Conservation (phyloP, 1,284 basidiomycete species). For the Gomphus sp. region DNA sequence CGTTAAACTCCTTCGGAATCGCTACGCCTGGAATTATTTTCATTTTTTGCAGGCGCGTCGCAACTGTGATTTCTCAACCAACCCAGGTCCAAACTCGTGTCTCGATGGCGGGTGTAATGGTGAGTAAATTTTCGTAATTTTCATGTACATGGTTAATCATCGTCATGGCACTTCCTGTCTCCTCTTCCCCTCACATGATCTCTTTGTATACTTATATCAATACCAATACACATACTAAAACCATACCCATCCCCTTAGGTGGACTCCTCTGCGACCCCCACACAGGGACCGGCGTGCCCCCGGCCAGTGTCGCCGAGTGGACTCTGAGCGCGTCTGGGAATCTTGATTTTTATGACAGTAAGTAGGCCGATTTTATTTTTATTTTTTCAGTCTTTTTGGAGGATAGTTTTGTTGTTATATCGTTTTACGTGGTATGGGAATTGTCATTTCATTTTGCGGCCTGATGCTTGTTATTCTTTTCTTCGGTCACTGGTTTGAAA, state of each 20-base stretch:
- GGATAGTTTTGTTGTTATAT: conserved; percentile 11
- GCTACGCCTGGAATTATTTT: neutral
- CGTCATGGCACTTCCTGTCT: no score
- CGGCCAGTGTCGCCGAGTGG: conserved; percentile 30
- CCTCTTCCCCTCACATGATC: no score
- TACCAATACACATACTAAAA: no score
- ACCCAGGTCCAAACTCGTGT: conserved; percentile 45
- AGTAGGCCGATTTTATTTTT: conserved; percentile 5
- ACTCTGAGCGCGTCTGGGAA: conserved; percentile 33
- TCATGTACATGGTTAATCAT: no score
- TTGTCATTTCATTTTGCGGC: no score
- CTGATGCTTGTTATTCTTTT: no score
- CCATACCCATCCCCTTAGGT: conserved; percentile 20
- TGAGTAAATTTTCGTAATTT: neutral
- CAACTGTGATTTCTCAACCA: conserved; percentile 36
- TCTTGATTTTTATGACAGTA: conserved; percentile 40
- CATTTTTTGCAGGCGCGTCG: conserved; percentile 28
- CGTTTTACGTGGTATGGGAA: conserved; percentile 10
- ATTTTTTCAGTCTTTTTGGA: neutral
- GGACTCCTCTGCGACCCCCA: conserved; percentile 40
- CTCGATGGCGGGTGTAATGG: conserved; percentile 44
- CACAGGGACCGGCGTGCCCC: conserved; percentile 42
- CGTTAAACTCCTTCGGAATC: no score
- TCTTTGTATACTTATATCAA: no score
- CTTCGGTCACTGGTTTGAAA: no score